Percentiles rank a stretch among this genome's conserved stretches.
phyloP scores from a whole-genome alignment of 108 stramenopile genomes.

The Skeletonema tropicum region DNA sequence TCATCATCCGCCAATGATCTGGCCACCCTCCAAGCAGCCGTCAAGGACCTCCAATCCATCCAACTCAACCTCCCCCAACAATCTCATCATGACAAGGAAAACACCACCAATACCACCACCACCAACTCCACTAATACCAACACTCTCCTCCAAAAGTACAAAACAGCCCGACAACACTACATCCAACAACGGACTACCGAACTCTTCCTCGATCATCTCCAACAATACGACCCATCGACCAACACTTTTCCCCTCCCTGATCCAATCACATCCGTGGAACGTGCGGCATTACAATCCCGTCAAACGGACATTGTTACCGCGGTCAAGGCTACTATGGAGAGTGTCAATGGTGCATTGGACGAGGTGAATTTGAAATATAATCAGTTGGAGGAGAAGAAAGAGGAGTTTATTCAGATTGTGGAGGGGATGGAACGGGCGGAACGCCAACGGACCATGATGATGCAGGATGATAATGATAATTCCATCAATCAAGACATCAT shows the following conservation, averaged over 20 bases:
- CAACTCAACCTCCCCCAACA: conserved; percentile 20
- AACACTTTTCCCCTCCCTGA: conserved; percentile 28
- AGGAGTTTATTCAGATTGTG: conserved; percentile 40
- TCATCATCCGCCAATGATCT: conserved; percentile 21
- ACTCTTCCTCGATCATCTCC: conserved; percentile 40
- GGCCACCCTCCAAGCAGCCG: conserved; percentile 26
- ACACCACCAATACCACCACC: conserved; percentile 7
- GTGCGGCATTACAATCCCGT: conserved; percentile 8
- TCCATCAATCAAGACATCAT: too few relatives aligned
- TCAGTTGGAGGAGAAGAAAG: conserved; percentile 27
- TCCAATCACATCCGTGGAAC: conserved; percentile 11
- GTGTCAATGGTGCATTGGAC: conserved; percentile 2
- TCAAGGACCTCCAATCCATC: conserved; percentile 28
- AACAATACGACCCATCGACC: conserved; percentile 15
- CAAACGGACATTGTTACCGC: conserved; percentile 10
- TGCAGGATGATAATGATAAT: too few relatives aligned
- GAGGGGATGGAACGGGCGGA: conserved; percentile 27
- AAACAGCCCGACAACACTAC: conserved; percentile 51
- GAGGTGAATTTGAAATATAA: conserved; percentile 18
- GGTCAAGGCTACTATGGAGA: conserved; percentile 16
- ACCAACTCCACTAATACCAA: not conserved
- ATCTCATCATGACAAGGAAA: not conserved
- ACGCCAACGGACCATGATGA: conserved; percentile 12
- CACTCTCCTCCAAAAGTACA: conserved; percentile 42
- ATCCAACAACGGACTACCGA: conserved; percentile 44